Evolutionary conservation across 2,329 filamentous ascomycete genomes (phyloP).

Genomic region (Xylogone sp.): DNA sequence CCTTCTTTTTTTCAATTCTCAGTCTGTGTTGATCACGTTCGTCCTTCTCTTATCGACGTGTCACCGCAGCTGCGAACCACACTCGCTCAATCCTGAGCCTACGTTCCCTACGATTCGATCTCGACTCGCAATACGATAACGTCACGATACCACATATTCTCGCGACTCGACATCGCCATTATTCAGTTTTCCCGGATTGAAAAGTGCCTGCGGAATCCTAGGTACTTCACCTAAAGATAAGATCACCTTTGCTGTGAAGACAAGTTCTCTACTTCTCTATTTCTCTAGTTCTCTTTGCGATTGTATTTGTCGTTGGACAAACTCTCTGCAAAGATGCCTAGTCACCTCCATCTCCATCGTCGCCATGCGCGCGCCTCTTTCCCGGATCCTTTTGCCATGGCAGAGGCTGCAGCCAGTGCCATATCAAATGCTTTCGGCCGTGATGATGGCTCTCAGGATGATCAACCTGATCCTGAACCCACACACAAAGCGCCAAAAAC

Average conservation of each 20-base stretch:
- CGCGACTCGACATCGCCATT: not conserved
- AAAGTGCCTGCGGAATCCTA: not conserved
- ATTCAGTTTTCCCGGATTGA: not conserved
- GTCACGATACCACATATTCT: not conserved
- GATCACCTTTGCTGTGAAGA: not conserved
- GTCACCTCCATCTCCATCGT: conserved; percentile 19
- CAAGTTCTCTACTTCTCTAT: not conserved
- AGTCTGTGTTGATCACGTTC: conserved; percentile 7
- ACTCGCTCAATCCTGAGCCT: conserved; percentile 2
- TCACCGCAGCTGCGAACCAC: conserved; percentile 1
- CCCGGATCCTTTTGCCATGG: conserved; percentile 6
- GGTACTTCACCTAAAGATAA: too few species aligned
- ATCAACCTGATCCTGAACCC: not conserved
- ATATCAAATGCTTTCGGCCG: not conserved
- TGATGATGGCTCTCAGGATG: not conserved
- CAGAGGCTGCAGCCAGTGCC: not conserved
- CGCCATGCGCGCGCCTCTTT: conserved; percentile 15
- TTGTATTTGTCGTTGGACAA: not conserved
- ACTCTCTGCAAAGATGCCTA: conserved; percentile 17
- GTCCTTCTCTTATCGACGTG: conserved; percentile 20
- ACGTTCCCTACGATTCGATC: conserved; percentile 4
- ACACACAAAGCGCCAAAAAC: conserved; percentile 18
- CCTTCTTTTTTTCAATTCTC: not conserved
- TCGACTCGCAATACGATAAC: not conserved
- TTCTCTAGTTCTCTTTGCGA: not conserved